Base-by-base conservation (phyloP, 2,329 filamentous ascomycete genomes). In the Pseudomassariella vexata region DNA sequence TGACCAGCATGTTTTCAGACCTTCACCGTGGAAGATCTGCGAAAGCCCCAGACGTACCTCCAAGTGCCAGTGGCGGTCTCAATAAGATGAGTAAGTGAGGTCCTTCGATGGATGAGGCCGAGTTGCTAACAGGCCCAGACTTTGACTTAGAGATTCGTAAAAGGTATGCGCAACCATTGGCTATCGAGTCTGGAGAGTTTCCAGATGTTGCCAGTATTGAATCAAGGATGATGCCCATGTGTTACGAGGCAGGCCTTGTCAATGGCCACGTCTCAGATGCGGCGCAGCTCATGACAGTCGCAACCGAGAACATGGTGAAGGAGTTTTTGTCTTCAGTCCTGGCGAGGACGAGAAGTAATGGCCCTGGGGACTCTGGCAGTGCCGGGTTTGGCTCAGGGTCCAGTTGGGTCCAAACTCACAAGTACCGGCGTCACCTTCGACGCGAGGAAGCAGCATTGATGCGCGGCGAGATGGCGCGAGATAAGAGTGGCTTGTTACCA, bases 401-500 rank as follows among this genome's bases (percentile, higher is more conserved):
- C 24, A 71, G 70, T 21, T 85, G 82, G 67, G 76, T 95, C 37
- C 82, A 88, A 54, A 94, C 87, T 3, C 74, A 81, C 44, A 80
- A 77, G 37, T 95, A 90, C 58, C 78, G 77, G 41, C 71, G 74
- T 37, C 84, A 86, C 52, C 68, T 95, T 9, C 76, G 78, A 34
- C 67, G 69, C 28, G 89, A 95, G 55, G 88, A 95, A 52, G 73
- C 82, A 25, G 73, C 77, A 1, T 79, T 76, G 17, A 71, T 78
- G 24, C 70, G 77, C n/a, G 87, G 88, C 5, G 84, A 89, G 46
- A 56, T 94, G 2, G 66, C 73, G 12, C 73, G 85, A 44, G 85
- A 88, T 37, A 81, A 83, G 38, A 81, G 75, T 28, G 88, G 88
- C 2, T 60, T 94, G 18, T 62, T 95, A 5, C 90, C 89, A 0